Evolutionary conservation across 495 filamentous ascomycete species (phyloP).

Genomic region (Achaetomiella virescens): DNA sequence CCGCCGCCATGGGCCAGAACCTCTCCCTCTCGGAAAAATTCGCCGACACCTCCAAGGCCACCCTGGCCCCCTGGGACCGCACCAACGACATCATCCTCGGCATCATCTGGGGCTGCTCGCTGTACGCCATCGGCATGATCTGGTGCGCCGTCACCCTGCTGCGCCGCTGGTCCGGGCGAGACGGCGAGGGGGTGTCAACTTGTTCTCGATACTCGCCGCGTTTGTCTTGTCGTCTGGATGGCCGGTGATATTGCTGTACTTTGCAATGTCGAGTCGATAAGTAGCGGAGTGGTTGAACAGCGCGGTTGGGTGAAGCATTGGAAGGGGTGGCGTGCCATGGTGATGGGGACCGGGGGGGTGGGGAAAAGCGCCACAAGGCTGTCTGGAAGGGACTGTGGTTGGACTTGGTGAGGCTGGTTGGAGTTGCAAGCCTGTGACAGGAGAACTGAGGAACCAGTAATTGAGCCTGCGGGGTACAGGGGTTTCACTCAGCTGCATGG

Average conservation of each 20-base stretch:
- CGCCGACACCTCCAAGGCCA: slow-evolving; percentile 24
- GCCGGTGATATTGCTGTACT: slow-evolving; percentile 30
- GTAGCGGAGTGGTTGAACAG: no score
- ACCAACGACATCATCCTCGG: slow-evolving; percentile 27
- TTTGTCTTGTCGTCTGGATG: slow-evolving; percentile 24
- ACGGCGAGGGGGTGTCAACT: slow-evolving; percentile 23
- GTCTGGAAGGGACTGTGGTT: no score
- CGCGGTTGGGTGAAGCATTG: no score
- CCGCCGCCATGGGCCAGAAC: slow-evolving; percentile 29
- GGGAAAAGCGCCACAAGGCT: no score
- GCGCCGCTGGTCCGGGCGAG: slow-evolving; percentile 27
- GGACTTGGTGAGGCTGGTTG: no score
- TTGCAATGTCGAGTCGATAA: no score
- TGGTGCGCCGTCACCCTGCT: slow-evolving; percentile 28
- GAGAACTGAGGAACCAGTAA: no score
- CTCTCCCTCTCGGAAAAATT: slow-evolving; percentile 24
- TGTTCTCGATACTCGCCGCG: slow-evolving; percentile 25
- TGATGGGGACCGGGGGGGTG: no score
- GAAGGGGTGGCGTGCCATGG: no score
- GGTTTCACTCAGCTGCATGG: no score
- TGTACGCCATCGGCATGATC: slow-evolving; percentile 35
- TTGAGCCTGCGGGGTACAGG: no score
- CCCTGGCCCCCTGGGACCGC: slow-evolving; percentile 21
- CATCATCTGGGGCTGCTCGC: slow-evolving; percentile 23
- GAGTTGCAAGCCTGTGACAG: no score